Conservation (phyloP, 2,329 filamentous ascomycete species). For the Ramularia endophylla region DNA sequence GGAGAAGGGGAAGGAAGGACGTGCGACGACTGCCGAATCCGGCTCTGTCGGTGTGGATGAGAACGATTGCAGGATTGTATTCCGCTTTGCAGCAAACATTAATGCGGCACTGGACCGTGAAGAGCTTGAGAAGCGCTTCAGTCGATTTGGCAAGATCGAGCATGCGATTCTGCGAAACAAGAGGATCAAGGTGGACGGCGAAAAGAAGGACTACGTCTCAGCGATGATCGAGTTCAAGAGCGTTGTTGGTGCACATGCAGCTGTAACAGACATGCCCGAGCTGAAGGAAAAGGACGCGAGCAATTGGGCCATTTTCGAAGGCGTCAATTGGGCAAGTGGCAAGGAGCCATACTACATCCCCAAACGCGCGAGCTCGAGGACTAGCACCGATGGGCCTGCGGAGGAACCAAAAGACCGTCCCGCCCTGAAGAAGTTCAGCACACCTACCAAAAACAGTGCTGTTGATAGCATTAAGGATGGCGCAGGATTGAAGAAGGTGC, state of each 20-base stretch:
- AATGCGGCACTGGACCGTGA: constrained; percentile 41
- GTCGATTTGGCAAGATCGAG: constrained; percentile 52
- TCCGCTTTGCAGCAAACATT: constrained; percentile 37
- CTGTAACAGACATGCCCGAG: constrained; percentile 43
- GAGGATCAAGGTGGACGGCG: constrained; percentile 33
- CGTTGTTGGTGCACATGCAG: constrained; percentile 53
- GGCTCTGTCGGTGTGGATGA: constrained; percentile 40
- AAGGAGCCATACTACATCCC: constrained; percentile 45
- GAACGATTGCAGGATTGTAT: constrained; percentile 52
- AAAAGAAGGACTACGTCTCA: constrained; percentile 35
- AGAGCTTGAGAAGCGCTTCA: constrained; percentile 43
- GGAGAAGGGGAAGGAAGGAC: constrained; percentile 3
- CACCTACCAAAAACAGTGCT: constrained; percentile 4
- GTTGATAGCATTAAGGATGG: constrained; percentile 8
- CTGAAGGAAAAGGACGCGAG: constrained; percentile 22
- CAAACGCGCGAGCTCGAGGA: constrained; percentile 8
- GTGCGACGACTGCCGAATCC: background rate
- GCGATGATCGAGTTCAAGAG: constrained; percentile 53
- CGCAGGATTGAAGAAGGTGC: constrained; percentile 29
- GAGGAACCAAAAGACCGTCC: background rate
- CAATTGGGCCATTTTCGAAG: constrained; percentile 48
- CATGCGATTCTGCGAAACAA: constrained; percentile 52
- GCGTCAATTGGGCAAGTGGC: constrained; percentile 49
- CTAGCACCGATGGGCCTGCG: background rate
- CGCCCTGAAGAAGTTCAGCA: background rate